A percentile compares a stretch with the other conserved stretches of the same genome.
These are phyloP conservation scores for Pichia nakasei DNA, from an alignment of 805 yeast species.

Conservation along the genomic window DNA sequence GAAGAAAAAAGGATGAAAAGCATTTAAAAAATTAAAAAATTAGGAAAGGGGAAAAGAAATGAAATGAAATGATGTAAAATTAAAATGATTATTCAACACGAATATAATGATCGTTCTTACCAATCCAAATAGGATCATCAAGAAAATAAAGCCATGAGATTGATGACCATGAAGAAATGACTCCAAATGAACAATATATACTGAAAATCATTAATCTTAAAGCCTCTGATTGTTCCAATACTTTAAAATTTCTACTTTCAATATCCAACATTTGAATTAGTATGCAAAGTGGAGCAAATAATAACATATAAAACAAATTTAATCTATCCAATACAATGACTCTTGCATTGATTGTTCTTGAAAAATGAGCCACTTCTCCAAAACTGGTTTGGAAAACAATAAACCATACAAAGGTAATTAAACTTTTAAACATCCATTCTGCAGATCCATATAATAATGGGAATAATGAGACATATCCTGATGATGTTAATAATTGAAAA, in stretches of 20 bases:
- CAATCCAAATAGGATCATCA: conserved; percentile 62
- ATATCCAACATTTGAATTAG: conserved; percentile 38
- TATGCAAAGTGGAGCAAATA: conserved; percentile 57
- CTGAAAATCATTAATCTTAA: conserved; percentile 74
- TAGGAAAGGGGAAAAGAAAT: too few relatives aligned
- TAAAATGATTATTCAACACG: too few relatives aligned
- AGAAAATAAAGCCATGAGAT: conserved; percentile 83
- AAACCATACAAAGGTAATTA: conserved; percentile 81
- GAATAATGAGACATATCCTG: conserved; percentile 83
- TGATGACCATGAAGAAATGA: conserved; percentile 80
- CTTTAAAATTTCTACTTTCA: conserved; percentile 43
- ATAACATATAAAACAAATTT: conserved; percentile 55
- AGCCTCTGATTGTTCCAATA: conserved; percentile 59
- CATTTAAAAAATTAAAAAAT: too few relatives aligned
- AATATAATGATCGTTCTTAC: conserved; percentile 13
- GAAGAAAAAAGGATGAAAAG: too few relatives aligned
- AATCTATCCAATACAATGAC: conserved; percentile 66
- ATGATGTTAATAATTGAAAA: conserved; percentile 59
- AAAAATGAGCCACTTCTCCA: conserved; percentile 51
- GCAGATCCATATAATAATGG: conserved; percentile 77
- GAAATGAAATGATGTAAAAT: too few relatives aligned
- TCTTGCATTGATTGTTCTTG: conserved; percentile 32
- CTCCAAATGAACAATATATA: conserved; percentile 80
- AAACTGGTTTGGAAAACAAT: conserved; percentile 65
- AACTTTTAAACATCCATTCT: conserved; percentile 68